Conservation (phyloP, 257 asterid species). For the Gynochthodes officinalis region DNA sequence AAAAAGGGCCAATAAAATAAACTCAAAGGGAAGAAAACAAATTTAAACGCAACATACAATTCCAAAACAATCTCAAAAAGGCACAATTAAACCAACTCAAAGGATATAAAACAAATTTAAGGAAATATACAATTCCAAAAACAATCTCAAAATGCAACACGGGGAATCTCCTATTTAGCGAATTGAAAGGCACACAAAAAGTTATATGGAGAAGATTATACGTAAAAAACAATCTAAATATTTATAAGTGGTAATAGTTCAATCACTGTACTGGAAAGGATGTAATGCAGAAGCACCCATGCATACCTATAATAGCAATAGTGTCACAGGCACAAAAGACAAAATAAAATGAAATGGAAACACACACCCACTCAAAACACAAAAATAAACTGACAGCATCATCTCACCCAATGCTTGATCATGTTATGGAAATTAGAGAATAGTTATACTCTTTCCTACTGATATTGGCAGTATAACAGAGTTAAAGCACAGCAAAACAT, state of each 20-base stretch:
- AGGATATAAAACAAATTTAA: background rate
- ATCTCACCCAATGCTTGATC: background rate
- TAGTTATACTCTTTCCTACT: background rate
- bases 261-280: background rate
- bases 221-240: background rate
- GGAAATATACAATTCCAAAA: background rate
- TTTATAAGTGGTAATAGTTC: background rate
- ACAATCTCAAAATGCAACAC: background rate
- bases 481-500: background rate
- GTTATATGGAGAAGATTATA: slow-evolving; percentile 1
- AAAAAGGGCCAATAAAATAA: background rate
- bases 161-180: background rate
- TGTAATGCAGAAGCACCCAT: background rate
- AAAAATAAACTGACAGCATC: background rate
- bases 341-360: background rate
- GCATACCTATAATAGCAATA: background rate
- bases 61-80: background rate
- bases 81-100: background rate
- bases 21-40: background rate
- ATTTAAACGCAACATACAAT: background rate
- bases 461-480: background rate
- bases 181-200: background rate
- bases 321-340: background rate
- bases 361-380: background rate
- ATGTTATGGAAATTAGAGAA: background rate